Percentiles rank a stretch among this genome's conserved stretches.
Conservation (phyloP, 2,329 filamentous ascomycete genomes). For the Akanthomyces dipterigenus region DNA sequence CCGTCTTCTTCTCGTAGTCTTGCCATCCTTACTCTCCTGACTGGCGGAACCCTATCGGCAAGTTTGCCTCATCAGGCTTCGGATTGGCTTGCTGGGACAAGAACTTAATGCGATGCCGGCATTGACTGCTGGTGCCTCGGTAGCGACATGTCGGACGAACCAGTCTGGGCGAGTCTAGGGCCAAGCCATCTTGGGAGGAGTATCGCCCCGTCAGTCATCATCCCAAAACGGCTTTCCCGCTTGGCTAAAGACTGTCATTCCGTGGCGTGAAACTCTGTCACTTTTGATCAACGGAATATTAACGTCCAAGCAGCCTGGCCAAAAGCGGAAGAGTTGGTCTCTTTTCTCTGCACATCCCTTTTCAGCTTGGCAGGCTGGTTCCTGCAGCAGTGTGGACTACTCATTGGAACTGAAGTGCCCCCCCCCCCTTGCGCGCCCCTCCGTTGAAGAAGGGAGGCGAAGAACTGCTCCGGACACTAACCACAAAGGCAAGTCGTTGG, state of each 20-base stretch:
- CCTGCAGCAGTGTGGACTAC: neutral
- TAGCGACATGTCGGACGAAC: slow-evolving; percentile 2
- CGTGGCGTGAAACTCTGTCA: neutral
- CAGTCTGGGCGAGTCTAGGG: slow-evolving; percentile 1
- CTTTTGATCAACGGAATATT: neutral
- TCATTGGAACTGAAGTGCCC: neutral
- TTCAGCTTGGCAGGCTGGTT: neutral
- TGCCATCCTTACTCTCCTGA: neutral
- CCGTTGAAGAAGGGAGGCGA: neutral
- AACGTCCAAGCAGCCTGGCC: neutral
- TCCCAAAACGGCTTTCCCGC: neutral
- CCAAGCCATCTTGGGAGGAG: neutral
- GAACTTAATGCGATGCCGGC: neutral
- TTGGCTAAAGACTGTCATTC: neutral
- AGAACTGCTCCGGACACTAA: no score
- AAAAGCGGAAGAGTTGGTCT: neutral
- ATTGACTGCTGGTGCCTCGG: neutral
- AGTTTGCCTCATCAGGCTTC: neutral
- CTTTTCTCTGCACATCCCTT: neutral
- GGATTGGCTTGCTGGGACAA: neutral
- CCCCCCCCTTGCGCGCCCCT: no score
- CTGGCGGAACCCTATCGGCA: neutral
- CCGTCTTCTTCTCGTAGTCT: neutral
- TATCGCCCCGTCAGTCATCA: neutral
- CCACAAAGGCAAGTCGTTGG: no score